phyloP scores from a whole-genome alignment of 1,139 yeast genomes.

The Hemisphaericaspora lyxosophila region DNA sequence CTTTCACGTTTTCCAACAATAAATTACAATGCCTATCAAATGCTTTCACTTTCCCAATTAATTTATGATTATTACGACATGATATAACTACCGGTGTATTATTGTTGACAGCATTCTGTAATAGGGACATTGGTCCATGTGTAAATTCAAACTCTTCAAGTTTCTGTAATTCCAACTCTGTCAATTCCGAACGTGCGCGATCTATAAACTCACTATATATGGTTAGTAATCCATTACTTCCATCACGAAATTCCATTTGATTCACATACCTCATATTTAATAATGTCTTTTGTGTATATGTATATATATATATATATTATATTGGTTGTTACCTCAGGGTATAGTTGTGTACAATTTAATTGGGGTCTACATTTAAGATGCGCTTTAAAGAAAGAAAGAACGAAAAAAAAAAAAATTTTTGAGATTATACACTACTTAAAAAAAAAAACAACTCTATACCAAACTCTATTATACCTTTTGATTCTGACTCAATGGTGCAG shows the following conservation, averaged over 20 bases:
- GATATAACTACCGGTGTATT: slow-evolving; percentile 82
- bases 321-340: too few relatives aligned
- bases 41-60: slow-evolving; percentile 86
- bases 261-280: slow-evolving; percentile 8
- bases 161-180: slow-evolving; percentile 74
- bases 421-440: not conserved
- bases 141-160: slow-evolving; percentile 88
- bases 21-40: slow-evolving; percentile 95
- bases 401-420: not conserved
- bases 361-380: not conserved
- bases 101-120: slow-evolving; percentile 75
- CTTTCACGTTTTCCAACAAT: slow-evolving; percentile 90
- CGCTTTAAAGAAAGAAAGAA: not conserved
- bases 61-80: slow-evolving; percentile 88
- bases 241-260: not conserved
- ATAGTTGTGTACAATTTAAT: too few relatives aligned
- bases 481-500: slow-evolving; percentile 66
- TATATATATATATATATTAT: too few relatives aligned
- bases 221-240: slow-evolving; percentile 5
- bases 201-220: slow-evolving; percentile 62
- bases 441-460: not conserved
- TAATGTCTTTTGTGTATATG: too few relatives aligned
- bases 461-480: slow-evolving; percentile 17
- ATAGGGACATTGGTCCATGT: slow-evolving; percentile 87
- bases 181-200: slow-evolving; percentile 75